Conservation (phyloP, 495 filamentous ascomycete species). For the Podospora australis region DNA sequence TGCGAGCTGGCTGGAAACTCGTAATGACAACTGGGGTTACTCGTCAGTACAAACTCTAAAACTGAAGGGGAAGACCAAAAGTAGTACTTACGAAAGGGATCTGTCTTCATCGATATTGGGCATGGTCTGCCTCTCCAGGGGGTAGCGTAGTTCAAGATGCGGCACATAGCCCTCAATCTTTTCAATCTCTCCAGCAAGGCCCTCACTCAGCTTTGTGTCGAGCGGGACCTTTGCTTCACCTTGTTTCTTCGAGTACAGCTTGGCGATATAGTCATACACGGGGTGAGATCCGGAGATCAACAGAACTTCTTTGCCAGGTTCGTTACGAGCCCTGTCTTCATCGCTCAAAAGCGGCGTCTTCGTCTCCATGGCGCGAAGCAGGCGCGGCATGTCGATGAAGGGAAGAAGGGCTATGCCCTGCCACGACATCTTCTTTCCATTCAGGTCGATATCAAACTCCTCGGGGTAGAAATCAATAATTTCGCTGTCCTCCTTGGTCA, state of each 20-base stretch:
- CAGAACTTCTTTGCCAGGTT: slow-evolving; percentile 71
- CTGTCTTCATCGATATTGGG: slow-evolving; percentile 75
- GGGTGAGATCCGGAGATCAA: slow-evolving; percentile 73
- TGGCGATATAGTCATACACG: slow-evolving; percentile 73
- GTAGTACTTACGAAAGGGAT: slow-evolving; percentile 61
- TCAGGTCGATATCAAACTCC: slow-evolving; percentile 86
- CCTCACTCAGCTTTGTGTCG: slow-evolving; percentile 65
- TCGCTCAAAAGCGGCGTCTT: slow-evolving; percentile 72
- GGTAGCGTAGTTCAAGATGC: slow-evolving; percentile 52
- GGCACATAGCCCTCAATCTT: slow-evolving; percentile 78
- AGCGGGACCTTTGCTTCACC: slow-evolving; percentile 58
- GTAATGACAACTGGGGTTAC: slow-evolving; percentile 62
- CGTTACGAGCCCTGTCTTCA: slow-evolving; percentile 75
- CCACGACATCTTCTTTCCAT: slow-evolving; percentile 98
- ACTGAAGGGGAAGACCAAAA: neutral
- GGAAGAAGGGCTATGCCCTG: slow-evolving; percentile 91
- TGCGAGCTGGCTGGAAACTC: slow-evolving; percentile 64
- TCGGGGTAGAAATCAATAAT: slow-evolving; percentile 98
- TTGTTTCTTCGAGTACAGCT: slow-evolving; percentile 88
- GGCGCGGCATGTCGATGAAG: slow-evolving; percentile 88
- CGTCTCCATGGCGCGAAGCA: slow-evolving; percentile 75
- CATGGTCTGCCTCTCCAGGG: slow-evolving; percentile 59
- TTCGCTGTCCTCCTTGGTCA: slow-evolving; percentile 77
- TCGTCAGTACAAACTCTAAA: slow-evolving; percentile 12
- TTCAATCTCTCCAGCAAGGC: slow-evolving; percentile 71